Percentiles rank a stretch among this genome's conserved stretches.
Evolutionary conservation across 371 early-diverging fungal genomes (phyloP).

Genomic region (Cladochytrium tenue): DNA sequence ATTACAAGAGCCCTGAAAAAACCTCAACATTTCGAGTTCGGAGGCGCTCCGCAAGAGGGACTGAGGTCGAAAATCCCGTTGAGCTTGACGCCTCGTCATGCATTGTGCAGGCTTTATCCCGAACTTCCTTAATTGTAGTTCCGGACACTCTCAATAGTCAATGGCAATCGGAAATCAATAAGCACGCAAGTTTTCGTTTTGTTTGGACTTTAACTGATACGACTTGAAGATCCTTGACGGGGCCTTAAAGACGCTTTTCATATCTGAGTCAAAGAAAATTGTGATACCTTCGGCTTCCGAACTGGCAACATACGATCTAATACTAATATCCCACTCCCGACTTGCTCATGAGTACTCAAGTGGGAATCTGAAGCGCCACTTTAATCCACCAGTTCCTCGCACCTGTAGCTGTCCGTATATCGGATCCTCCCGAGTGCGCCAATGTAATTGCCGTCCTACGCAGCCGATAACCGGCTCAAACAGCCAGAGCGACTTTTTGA

Average conservation of each 20-base stretch:
- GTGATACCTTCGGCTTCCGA: slow-evolving; percentile 49
- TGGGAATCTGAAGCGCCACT: slow-evolving; percentile 40
- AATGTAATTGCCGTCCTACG: slow-evolving; percentile 9
- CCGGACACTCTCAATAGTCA: slow-evolving; percentile 75
- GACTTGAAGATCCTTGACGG: too few species aligned
- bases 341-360: slow-evolving; percentile 61
- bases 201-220: too few species aligned
- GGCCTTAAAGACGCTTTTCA: slow-evolving; percentile 1
- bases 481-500: slow-evolving; percentile 1
- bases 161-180: slow-evolving; percentile 74
- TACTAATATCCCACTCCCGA: slow-evolving; percentile 65
- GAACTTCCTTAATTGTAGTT: slow-evolving; percentile 70
- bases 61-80: background rate
- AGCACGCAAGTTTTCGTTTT: too few species aligned
- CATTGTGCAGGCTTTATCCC: slow-evolving; percentile 37
- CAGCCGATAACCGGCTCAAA: slow-evolving; percentile 6
- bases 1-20: too few species aligned
- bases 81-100: background rate
- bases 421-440: slow-evolving; percentile 20
- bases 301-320: slow-evolving; percentile 61
- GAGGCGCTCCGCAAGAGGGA: background rate
- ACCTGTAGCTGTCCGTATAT: slow-evolving; percentile 44
- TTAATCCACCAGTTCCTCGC: slow-evolving; percentile 30
- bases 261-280: slow-evolving; percentile 2
- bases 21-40: too few species aligned